A percentile compares a stretch with the other conserved stretches of the same genome.
Evolutionary conservation across 2,329 filamentous ascomycete species (phyloP).

Genomic region (Aspergillus ochraceus): DNA sequence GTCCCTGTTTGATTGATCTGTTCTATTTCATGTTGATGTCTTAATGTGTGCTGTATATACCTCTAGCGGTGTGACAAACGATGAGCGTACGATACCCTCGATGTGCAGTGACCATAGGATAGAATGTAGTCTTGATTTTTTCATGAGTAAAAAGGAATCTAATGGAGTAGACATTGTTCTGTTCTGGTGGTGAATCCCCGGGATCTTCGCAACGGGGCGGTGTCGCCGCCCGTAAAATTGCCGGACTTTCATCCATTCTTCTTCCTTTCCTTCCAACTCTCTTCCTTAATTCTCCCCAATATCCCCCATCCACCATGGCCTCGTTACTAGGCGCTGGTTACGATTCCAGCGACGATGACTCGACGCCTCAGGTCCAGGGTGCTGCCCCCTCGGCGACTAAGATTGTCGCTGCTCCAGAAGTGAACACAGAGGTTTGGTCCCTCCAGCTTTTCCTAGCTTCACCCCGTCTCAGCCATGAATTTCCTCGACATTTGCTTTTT

Average conservation of each 20-base stretch:
- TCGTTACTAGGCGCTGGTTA: constrained; percentile 47
- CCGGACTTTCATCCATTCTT: constrained; percentile 6
- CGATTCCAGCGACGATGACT: constrained; percentile 52
- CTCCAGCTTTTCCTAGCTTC: constrained; percentile 16
- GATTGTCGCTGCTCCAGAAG: constrained; percentile 53
- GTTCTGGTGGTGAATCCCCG: too few relatives aligned
- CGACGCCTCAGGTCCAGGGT: constrained; percentile 23
- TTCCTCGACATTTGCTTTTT: background rate
- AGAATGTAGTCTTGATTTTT: background rate
- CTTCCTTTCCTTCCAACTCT: constrained; percentile 8
- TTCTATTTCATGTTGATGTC: constrained; percentile 23
- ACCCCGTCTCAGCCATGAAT: background rate
- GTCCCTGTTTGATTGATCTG: constrained; percentile 14
- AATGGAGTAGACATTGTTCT: background rate
- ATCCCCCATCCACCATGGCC: constrained; percentile 32
- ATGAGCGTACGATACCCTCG: constrained; percentile 39
- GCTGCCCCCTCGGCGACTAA: constrained; percentile 33
- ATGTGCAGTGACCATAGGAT: background rate
- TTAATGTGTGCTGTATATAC: constrained; percentile 40
- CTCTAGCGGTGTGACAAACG: constrained; percentile 36
- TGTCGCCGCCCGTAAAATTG: constrained; percentile 36
- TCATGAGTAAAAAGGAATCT: background rate
- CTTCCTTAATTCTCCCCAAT: constrained; percentile 6
- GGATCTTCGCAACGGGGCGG: constrained; percentile 24
- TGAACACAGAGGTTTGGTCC: constrained; percentile 58